These are phyloP conservation scores for Flagelloscypha sp. DNA, from an alignment of 768 basidiomycete genomes.

Conservation along the genomic window DNA sequence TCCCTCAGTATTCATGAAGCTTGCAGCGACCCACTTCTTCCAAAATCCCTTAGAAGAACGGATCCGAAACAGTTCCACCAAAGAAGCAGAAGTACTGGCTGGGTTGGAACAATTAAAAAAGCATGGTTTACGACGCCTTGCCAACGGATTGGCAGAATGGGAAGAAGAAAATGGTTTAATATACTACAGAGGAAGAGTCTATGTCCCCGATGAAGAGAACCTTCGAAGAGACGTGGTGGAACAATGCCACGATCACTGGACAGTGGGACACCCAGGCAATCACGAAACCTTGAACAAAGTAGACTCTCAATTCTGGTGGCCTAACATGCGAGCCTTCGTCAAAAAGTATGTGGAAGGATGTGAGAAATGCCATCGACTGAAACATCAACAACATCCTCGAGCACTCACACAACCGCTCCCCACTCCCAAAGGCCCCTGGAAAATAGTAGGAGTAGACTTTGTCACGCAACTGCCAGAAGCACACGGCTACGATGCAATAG, in stretches of 20 bases:
- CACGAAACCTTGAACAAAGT: conserved; percentile 15
- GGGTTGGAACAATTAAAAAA: too few relatives aligned
- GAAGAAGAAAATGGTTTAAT: too few relatives aligned
- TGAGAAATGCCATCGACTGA: conserved; percentile 14
- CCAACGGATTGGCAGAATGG: too few relatives aligned
- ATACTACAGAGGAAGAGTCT: conserved; percentile 6
- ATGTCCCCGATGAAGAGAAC: conserved; percentile 12
- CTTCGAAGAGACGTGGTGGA: conserved; percentile 12
- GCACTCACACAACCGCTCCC: conserved; percentile 18
- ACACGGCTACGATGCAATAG: conserved; percentile 13
- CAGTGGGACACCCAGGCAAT: conserved; percentile 19
- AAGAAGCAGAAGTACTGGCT: too few relatives aligned
- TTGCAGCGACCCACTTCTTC: too few relatives aligned
- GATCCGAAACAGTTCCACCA: too few relatives aligned
- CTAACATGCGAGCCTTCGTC: conserved; percentile 3
- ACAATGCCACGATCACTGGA: conserved; percentile 13
- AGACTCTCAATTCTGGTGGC: conserved; percentile 9
- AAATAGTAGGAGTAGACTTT: conserved; percentile 22
- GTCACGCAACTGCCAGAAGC: conserved; percentile 17
- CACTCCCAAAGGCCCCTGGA: conserved; percentile 19
- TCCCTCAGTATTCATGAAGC: too few relatives aligned
- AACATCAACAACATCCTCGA: conserved; percentile 14
- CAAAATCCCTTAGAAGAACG: too few relatives aligned
- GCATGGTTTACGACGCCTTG: too few relatives aligned
- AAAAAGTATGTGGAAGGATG: conserved; percentile 16